These are phyloP conservation scores for Podospora bellae-mahoneyi DNA, from an alignment of 495 filamentous ascomycete genomes.

Conservation along the genomic window DNA sequence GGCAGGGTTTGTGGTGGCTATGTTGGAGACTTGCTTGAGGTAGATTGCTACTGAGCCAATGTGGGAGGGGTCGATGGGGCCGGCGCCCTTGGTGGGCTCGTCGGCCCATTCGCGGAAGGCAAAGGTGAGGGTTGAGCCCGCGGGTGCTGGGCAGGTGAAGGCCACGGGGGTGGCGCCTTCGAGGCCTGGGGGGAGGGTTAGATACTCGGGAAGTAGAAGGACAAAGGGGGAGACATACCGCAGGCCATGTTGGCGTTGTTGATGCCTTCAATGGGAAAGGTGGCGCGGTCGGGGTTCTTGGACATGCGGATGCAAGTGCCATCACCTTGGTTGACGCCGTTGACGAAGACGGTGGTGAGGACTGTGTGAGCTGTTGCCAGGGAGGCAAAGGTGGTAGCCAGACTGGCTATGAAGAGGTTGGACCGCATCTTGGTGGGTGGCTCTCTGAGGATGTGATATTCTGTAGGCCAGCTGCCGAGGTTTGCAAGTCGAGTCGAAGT, in stretches of 20 bases:
- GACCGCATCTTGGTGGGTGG: slow-evolving; percentile 25
- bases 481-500: slow-evolving; percentile 1
- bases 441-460: not conserved
- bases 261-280: slow-evolving; percentile 52
- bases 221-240: slow-evolving; percentile 43
- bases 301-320: slow-evolving; percentile 69
- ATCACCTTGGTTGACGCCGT: slow-evolving; percentile 62
- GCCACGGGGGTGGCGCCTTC: slow-evolving; percentile 55
- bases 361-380: slow-evolving; percentile 56
- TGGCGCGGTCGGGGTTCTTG: slow-evolving; percentile 45
- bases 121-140: slow-evolving; percentile 57
- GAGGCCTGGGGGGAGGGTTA: slow-evolving; percentile 43
- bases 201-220: not conserved
- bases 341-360: slow-evolving; percentile 63
- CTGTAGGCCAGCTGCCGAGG: slow-evolving; percentile 15
- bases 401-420: slow-evolving; percentile 25
- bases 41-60: slow-evolving; percentile 72
- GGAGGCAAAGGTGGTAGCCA: slow-evolving; percentile 32
- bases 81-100: slow-evolving; percentile 47
- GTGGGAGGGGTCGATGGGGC: slow-evolving; percentile 58
- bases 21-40: slow-evolving; percentile 58
- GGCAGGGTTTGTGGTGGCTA: slow-evolving; percentile 36
- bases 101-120: slow-evolving; percentile 61
- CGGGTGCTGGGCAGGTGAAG: slow-evolving; percentile 54
- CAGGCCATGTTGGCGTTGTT: slow-evolving; percentile 62